Base-by-base conservation (phyloP, 2,329 filamentous ascomycete species). In the Dothistroma septosporum region DNA sequence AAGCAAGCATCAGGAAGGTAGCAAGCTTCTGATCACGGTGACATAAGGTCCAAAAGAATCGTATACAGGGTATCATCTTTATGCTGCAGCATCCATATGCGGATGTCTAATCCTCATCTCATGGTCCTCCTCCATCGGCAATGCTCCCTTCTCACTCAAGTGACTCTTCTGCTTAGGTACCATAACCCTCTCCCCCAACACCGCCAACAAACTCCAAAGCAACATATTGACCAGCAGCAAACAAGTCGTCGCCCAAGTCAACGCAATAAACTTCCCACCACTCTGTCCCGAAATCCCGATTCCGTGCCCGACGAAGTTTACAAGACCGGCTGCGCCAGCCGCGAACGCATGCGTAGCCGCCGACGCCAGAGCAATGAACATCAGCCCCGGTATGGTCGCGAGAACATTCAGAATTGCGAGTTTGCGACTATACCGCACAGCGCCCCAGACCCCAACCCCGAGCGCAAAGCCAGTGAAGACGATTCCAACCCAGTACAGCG, bases 311-410 rank as follows among this genome's bases (percentile, higher is more conserved):
- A 83, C 76, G 41, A 80, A 73, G 62, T 85, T 85, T 64, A 87
- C 78, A 0, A 82, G 69, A 19, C 80, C 69, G 0, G 78, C 73
- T 2, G 80, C 82, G 69, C 84, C 84, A 57, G 81, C 77, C 4
- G 81, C 79, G 8, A 86, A 74, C 16, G 88, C 87, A 0, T 84
- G 88, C n/a, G 87, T 84, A 24, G 92, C 88, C 68, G 90, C 90
- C 16, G 89, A 92, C 53, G 88, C 86, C 57, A 87, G 86, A 7
- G 88, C 88, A 69, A 88, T 80, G 24, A 86, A 76, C 6, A 83
- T 54, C 61, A 85, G 82, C 0, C 81, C 79, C 11, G 83, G 69
- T 16, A 78, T 66, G 9, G 80, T 73, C 16, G 83, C 69, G n/a
- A 79, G 66, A 58, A 81, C 74, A 67, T 85, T 85, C 53, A 81